Conservation (phyloP, 2,329 filamentous ascomycete genomes). For the Iodosphaeria phyllophila region DNA sequence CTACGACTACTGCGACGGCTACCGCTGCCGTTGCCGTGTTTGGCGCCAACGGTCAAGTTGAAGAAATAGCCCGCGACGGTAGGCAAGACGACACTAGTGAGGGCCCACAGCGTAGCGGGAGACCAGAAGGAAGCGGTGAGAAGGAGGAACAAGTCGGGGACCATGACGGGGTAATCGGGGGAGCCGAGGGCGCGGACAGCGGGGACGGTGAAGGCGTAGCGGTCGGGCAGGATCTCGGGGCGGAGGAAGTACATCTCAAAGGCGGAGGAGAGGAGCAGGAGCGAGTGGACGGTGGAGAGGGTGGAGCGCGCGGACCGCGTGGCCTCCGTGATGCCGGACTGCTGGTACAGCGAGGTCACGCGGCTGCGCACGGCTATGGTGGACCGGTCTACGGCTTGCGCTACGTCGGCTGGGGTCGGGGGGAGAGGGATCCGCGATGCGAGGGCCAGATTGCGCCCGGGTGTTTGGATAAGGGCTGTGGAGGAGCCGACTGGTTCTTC, state of each 20-base stretch:
- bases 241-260: constrained; percentile 57
- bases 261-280: constrained; percentile 48
- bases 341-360: constrained; percentile 42
- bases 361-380: constrained; percentile 47
- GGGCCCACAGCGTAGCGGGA: constrained; percentile 56
- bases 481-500: constrained; percentile 20
- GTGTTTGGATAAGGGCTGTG: constrained; percentile 27
- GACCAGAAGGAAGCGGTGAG: constrained; percentile 70
- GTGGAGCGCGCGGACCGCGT: constrained; percentile 48
- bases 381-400: constrained; percentile 55
- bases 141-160: constrained; percentile 69
- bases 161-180: constrained; percentile 38
- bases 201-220: constrained; percentile 56
- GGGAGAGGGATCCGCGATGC: constrained; percentile 52
- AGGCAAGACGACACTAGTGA: constrained; percentile 55
- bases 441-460: constrained; percentile 31
- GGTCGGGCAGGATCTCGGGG: constrained; percentile 49
- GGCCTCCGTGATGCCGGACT: constrained; percentile 46
- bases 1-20: constrained; percentile 22
- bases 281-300: constrained; percentile 52
- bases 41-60: constrained; percentile 48
- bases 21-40: too few relatives aligned
- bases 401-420: constrained; percentile 62
- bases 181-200: constrained; percentile 35
- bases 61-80: constrained; percentile 68